Conservation (phyloP, 768 basidiomycete genomes). For the Leccinum variicolor region DNA sequence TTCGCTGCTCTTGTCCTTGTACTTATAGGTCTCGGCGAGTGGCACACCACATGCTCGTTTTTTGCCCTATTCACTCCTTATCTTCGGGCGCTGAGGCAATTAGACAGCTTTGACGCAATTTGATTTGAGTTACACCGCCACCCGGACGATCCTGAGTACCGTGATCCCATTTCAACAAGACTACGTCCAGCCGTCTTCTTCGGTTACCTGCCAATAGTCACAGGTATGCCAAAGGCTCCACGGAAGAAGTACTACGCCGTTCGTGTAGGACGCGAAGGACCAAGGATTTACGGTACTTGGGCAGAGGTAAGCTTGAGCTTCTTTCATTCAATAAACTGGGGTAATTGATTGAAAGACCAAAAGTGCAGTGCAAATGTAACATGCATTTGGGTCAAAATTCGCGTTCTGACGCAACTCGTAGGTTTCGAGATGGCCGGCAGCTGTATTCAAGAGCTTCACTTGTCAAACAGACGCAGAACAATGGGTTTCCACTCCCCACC, state of each 20-base stretch:
- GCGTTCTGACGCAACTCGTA: conserved; percentile 20
- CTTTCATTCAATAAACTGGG: not conserved
- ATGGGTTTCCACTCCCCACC: conserved; percentile 37
- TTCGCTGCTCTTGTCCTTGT: no score
- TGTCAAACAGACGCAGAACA: conserved; percentile 43
- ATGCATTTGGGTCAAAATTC: not conserved
- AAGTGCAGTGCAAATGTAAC: conserved; percentile 49
- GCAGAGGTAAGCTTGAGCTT: conserved; percentile 43
- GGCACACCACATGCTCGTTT: no score
- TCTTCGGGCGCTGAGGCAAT: no score
- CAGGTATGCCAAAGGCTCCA: conserved; percentile 27
- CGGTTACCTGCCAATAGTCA: not conserved
- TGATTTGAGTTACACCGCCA: not conserved
- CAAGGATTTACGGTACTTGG: conserved; percentile 58
- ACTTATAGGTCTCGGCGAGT: no score
- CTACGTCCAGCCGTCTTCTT: not conserved
- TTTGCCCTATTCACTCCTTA: no score
- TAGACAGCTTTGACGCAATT: no score
- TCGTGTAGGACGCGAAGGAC: conserved; percentile 51
- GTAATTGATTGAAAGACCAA: not conserved
- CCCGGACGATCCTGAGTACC: no score
- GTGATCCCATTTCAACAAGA: no score
- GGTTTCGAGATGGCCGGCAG: conserved; percentile 52
- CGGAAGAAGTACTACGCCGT: conserved; percentile 60
- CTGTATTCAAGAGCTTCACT: conserved; percentile 51